These are phyloP conservation scores for Suillus tomentosus DNA, from an alignment of 768 basidiomycete species.

Conservation along the genomic window DNA sequence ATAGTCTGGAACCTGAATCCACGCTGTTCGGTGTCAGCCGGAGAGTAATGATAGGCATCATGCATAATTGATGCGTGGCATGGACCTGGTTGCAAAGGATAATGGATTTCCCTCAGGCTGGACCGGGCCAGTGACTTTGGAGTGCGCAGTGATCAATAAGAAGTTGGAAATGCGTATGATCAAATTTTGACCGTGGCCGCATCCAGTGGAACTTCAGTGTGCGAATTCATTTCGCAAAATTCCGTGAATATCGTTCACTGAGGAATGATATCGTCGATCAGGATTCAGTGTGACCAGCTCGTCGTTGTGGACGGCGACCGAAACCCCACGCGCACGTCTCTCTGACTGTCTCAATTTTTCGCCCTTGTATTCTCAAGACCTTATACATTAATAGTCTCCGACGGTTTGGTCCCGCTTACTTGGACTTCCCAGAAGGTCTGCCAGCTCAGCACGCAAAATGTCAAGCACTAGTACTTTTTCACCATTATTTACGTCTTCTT, in stretches of 20 bases:
- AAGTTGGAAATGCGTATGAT: too few species aligned
- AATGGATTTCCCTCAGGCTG: not conserved
- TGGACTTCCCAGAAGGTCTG: slow-evolving; percentile 16
- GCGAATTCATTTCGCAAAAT: slow-evolving; percentile 6
- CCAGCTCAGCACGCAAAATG: not conserved
- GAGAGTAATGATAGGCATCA: not conserved
- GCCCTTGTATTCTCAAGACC: not conserved
- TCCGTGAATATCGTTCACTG: not conserved
- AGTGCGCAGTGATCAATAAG: too few species aligned
- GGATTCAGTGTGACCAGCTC: not conserved
- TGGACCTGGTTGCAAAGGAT: not conserved
- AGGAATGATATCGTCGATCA: not conserved
- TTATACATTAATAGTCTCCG: slow-evolving; percentile 23
- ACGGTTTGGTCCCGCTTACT: not conserved
- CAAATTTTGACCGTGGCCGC: too few species aligned
- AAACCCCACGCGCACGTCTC: not conserved
- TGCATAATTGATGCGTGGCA: not conserved
- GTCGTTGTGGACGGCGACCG: not conserved
- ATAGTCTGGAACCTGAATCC: not conserved
- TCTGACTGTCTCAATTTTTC: not conserved
- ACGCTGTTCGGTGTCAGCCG: not conserved
- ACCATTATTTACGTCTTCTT: not conserved
- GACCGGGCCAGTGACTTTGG: too few species aligned
- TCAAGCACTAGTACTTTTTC: not conserved
- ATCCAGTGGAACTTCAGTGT: not conserved